Evolutionary conservation across 768 basidiomycete species (phyloP).

Genomic region (Paxillus involutus): DNA sequence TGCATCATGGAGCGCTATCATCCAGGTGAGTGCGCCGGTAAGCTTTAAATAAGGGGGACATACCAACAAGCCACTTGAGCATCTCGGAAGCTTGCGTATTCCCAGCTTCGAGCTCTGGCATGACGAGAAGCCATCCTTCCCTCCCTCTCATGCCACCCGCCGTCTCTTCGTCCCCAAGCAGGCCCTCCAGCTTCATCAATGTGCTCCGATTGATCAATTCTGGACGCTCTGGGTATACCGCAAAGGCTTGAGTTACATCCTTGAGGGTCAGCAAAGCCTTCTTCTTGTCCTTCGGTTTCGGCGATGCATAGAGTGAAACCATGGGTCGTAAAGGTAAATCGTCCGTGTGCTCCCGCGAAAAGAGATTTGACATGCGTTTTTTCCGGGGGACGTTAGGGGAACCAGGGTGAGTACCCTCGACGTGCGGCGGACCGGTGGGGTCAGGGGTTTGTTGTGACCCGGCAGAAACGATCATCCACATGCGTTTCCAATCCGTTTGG

Average conservation of each 20-base stretch:
- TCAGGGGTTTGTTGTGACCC: slow-evolving; percentile 35
- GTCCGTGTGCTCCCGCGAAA: slow-evolving; percentile 49
- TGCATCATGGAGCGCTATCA: slow-evolving; percentile 75
- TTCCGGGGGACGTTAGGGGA: slow-evolving; percentile 30
- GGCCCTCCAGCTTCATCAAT: slow-evolving; percentile 89
- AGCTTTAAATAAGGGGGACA: slow-evolving; percentile 25
- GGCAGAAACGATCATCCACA: slow-evolving; percentile 78
- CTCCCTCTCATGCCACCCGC: slow-evolving; percentile 63
- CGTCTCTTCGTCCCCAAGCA: slow-evolving; percentile 75
- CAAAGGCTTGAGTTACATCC: slow-evolving; percentile 81
- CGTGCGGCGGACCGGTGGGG: slow-evolving; percentile 20
- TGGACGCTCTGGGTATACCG: slow-evolving; percentile 94
- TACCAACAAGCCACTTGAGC: slow-evolving; percentile 89
- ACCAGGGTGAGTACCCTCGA: slow-evolving; percentile 26
- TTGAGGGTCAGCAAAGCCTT: slow-evolving; percentile 68
- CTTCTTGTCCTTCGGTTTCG: slow-evolving; percentile 75
- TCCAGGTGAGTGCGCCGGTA: slow-evolving; percentile 9
- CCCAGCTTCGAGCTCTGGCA: slow-evolving; percentile 79
- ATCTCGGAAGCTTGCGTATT: slow-evolving; percentile 73
- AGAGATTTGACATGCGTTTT: slow-evolving; percentile 63
- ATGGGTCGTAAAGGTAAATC: slow-evolving; percentile 37
- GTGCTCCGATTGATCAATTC: slow-evolving; percentile 88
- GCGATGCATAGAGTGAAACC: slow-evolving; percentile 60
- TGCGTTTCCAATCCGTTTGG: slow-evolving; percentile 94
- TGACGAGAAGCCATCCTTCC: slow-evolving; percentile 86